Evolutionary conservation across 2,329 filamentous ascomycete species (phyloP).

Genomic region (Cladophialophora psammophila): DNA sequence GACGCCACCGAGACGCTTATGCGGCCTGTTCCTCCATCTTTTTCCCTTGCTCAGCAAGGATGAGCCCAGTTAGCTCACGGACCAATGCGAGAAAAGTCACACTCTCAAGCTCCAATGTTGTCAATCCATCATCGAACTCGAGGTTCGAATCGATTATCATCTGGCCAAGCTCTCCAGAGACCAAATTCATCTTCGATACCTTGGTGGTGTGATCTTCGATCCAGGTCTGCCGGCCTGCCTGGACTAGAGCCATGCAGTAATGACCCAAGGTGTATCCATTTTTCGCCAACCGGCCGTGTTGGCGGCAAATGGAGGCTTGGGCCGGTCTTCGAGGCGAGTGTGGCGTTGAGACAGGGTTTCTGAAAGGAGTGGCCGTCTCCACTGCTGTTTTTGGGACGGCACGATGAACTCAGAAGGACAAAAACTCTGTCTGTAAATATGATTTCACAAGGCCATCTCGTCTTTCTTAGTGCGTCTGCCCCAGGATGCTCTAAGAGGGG

Average conservation of each 20-base stretch:
- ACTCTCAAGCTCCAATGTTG: not conserved
- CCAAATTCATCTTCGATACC: not conserved
- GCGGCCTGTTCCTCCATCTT: constrained; percentile 14
- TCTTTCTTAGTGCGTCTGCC: not conserved
- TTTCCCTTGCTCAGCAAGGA: constrained; percentile 20
- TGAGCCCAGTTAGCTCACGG: constrained; percentile 11
- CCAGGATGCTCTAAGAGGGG: not conserved
- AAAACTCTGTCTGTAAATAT: constrained; percentile 5
- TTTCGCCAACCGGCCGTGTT: constrained; percentile 14
- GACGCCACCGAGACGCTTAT: constrained; percentile 23
- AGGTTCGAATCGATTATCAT: constrained; percentile 8
- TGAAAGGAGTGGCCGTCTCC: constrained; percentile 11
- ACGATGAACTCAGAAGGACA: constrained; percentile 13
- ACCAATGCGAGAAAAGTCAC: constrained; percentile 19
- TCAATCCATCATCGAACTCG: not conserved
- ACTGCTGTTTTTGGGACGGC: constrained; percentile 23
- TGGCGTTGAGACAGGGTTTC: constrained; percentile 23
- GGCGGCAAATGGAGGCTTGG: constrained; percentile 10
- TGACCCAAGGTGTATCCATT: constrained; percentile 15
- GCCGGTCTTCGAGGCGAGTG: constrained; percentile 11
- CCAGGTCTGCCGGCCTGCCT: not conserved
- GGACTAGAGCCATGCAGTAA: constrained; percentile 3
- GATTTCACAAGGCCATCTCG: constrained; percentile 9
- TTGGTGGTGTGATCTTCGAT: constrained; percentile 19
- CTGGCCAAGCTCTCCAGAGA: constrained; percentile 4